Base-by-base conservation (phyloP, 2,329 filamentous ascomycete genomes). In the Penicillium sp. region DNA sequence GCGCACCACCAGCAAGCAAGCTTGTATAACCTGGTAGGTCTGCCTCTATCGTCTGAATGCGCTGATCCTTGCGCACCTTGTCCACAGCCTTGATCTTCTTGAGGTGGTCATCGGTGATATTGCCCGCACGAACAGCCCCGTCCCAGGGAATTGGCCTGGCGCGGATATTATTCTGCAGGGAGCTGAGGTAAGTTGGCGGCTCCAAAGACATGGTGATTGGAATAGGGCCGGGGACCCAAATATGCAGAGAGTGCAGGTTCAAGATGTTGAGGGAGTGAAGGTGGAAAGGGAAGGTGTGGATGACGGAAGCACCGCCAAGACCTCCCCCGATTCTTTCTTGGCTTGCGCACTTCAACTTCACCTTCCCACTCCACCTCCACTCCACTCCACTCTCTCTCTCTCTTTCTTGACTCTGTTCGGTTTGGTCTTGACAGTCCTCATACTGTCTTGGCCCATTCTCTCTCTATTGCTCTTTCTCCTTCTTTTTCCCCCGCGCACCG, bases 81-180 rank as follows among this genome's bases (percentile, higher is more conserved):
- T 97, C 94, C 66, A 97, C 91, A 58, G 92, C 91, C 76, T 92
- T 92, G 78, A 99, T 96, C 83, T 92, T 93, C 80, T 89, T 90
- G 66, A 97, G 85, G 76, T 99, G 93, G 65, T 90, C 88, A 65
- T 97, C 93, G 54, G 90, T 96, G 77, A 99, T 90, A 70, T 91
- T 94, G 75, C 92, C 91, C 66, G 91, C 91, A 75, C 94, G 87
- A 64, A 96, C 91, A 68, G 93, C 92, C 68, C 93, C 93, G 77
- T 97, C 93, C 94, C 94, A 99, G 54, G 93, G 92, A 77, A 99
- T 96, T 62, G 92, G 92, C 65, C 94, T 87, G 71, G 91, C 89
- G 71, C 94, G 91, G 74, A 97, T 96, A 82, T 97, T 97, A 85
- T 91, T 95, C 81, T 96, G 92, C 65, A 97, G 84, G 65, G 91